These are phyloP conservation scores for Hypoxylon sp. DNA, from an alignment of 2,329 filamentous ascomycete species.

Conservation along the genomic window DNA sequence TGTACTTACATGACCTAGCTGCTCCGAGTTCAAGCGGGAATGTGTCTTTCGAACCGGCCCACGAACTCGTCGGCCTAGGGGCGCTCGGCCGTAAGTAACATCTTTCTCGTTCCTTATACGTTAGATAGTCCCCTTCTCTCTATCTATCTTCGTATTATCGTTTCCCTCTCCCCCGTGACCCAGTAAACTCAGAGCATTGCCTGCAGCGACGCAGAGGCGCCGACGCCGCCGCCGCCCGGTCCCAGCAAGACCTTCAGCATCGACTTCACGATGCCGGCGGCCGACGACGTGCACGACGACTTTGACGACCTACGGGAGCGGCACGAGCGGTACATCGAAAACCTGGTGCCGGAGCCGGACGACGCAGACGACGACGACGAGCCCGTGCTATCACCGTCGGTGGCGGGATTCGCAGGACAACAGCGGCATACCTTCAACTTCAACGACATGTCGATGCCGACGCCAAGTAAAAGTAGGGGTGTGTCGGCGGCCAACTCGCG, in stretches of 20 bases:
- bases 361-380: slow-evolving; percentile 44
- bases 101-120: not conserved
- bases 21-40: slow-evolving; percentile 64
- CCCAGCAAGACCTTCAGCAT: slow-evolving; percentile 65
- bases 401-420: not conserved
- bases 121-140: not conserved
- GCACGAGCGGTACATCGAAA: slow-evolving; percentile 59
- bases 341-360: slow-evolving; percentile 51
- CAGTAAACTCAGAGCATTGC: slow-evolving; percentile 8
- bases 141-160: slow-evolving; percentile 4
- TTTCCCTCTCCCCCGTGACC: not conserved
- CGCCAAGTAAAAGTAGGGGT: slow-evolving; percentile 16
- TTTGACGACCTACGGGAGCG: slow-evolving; percentile 58
- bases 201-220: slow-evolving; percentile 40
- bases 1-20: slow-evolving; percentile 52
- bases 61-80: slow-evolving; percentile 61
- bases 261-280: slow-evolving; percentile 61
- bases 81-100: slow-evolving; percentile 57
- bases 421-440: not conserved
- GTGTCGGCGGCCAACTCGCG: slow-evolving; percentile 47
- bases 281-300: slow-evolving; percentile 54
- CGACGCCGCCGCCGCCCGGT: slow-evolving; percentile 52
- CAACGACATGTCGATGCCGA: slow-evolving; percentile 32
- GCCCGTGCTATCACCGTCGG: slow-evolving; percentile 19
- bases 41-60: slow-evolving; percentile 64